Evolutionary conservation across 2,329 filamentous ascomycete species (phyloP).

Genomic region (Neopestalotiopsis sp.): DNA sequence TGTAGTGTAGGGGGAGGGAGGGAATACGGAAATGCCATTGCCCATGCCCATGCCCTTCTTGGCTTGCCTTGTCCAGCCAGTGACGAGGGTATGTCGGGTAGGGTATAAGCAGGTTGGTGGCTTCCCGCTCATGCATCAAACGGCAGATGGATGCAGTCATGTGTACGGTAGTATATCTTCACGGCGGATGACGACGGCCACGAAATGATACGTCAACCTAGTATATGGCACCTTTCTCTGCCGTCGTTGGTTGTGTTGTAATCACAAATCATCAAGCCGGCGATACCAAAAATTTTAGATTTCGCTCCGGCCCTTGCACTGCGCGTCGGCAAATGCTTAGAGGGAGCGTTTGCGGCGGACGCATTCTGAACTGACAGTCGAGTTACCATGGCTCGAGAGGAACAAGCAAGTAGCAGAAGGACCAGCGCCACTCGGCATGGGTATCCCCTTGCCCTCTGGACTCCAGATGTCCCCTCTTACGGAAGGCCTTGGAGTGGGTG

Average conservation of each 20-base stretch:
- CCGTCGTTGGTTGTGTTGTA: too few species aligned
- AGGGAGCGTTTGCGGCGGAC: neutral
- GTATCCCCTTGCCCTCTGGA: neutral
- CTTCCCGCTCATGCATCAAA: conserved; percentile 1
- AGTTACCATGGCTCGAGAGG: neutral
- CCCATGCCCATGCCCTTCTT: neutral
- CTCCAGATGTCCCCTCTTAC: neutral
- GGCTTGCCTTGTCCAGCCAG: neutral
- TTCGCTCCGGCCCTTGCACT: too few species aligned
- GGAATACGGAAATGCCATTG: neutral
- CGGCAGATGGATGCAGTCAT: neutral
- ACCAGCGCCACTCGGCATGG: neutral
- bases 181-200: neutral
- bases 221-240: too few species aligned
- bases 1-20: neutral
- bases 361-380: neutral
- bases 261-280: too few species aligned
- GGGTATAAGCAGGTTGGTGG: neutral
- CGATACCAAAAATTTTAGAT: too few species aligned
- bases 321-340: neutral
- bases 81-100: neutral
- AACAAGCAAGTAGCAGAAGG: neutral
- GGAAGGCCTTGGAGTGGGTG: conserved; percentile 2
- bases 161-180: neutral
- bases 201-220: neutral